Conservation (phyloP, 176 grass and related monocot genomes). For the Dactylis glomerata region DNA sequence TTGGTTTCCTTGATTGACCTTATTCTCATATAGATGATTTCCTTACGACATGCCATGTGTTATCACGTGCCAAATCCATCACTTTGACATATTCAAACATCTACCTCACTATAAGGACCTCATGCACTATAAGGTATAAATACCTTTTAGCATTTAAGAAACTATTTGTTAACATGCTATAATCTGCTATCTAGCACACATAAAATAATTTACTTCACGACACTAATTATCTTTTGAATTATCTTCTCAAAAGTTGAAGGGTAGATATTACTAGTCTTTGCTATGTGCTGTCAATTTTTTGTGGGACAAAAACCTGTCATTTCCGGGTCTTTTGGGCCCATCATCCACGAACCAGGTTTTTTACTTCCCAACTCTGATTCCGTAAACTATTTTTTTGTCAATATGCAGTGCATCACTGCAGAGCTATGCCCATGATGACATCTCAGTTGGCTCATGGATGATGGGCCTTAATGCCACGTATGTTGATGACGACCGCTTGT, state of each 20-base stretch:
- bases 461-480: conserved; percentile 96
- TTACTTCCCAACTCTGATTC: neutral
- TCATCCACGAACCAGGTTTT: conserved; percentile 9
- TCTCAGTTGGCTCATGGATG: conserved; percentile 93
- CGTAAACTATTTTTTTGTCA: neutral
- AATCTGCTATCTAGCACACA: neutral
- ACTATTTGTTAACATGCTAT: neutral
- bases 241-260: neutral
- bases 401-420: conserved; percentile 66
- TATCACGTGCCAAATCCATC: neutral
- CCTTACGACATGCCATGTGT: neutral
- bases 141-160: neutral
- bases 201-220: neutral
- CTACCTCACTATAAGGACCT: neutral
- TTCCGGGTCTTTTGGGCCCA: neutral
- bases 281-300: neutral
- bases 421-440: conserved; percentile 88
- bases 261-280: neutral
- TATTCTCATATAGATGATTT: neutral
- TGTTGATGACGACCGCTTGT: conserved; percentile 76
- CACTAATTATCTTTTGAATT: neutral
- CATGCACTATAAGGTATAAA: neutral
- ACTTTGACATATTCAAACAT: neutral
- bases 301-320: neutral
- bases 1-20: neutral